Evolutionary conservation across 2,329 filamentous ascomycete genomes (phyloP), one percentile per base, ranked within the genome.

Genomic region (Aspergillus pseudoglaucus): DNA sequence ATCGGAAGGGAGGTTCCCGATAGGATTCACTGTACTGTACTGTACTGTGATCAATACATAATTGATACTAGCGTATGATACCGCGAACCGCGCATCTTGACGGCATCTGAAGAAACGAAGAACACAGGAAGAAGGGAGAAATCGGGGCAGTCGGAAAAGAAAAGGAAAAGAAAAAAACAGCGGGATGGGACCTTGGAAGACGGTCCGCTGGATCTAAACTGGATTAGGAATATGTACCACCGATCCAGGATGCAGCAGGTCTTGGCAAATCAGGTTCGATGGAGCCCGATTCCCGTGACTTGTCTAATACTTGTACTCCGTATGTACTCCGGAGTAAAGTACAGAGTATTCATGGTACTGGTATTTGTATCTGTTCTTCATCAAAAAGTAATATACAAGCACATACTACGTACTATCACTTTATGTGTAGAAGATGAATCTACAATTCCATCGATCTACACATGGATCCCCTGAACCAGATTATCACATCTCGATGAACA

Each of bases 171-270:
- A 4, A 9, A 8, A 42, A 20, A 35, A 12, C 25, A 27, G 25
- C 25, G 10, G 25, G 12, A 27, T 32, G 38, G 42, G 35, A 50
- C 48, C 41, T 49, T 47, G 47, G 41, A 35, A 43, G 42, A 42
- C 43, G 44, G 49, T 41, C 43, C 46, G 40, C 40, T 12, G 15
- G 20, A 15, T 39, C 47, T 47, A 44, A 49, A 44, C 49, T 44
- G 8, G 9, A 37, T 44, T 18, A 12, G 39, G 47, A 46, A 43
- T 37, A 45, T 20, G 43, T 17, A 23, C 38, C 37, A 17, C 22
- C 9, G 18, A 45, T 30, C 46, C 22, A 33, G 30, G 15, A 43
- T 32, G 23, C 22, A 15, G 17, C 17, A 10, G 14, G 22, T 20
- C 22, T 43, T 46, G 38, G 46, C 35, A 4, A 27, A 27, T 27